Evolutionary conservation across 257 asterid species (phyloP), one percentile per base, ranked within the genome.

Genomic region (Ilex asprella): DNA sequence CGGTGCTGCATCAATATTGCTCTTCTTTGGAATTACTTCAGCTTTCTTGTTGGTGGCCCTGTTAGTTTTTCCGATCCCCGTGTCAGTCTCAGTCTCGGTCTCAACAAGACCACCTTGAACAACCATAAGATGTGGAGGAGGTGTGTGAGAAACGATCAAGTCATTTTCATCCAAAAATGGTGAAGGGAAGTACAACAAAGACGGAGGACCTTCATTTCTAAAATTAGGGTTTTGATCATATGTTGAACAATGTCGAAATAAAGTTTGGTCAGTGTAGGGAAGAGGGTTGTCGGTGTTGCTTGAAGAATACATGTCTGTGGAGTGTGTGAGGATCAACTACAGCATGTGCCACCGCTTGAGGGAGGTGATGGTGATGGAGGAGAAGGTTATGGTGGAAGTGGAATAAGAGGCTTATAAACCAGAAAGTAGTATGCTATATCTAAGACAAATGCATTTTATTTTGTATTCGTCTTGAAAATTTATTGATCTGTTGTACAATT

Each of bases 131-230:
- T 55, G 70, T 50, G 76, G 90, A 44, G 75, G 58, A 11, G 78
- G 30, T 12, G 70, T 78, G 59, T 75, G 80, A 74, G 66, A 65
- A 59, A 82, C 58, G 31, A 83, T 82, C 47, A 74, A 60, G 29
- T 82, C 83, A n/a, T 67, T 73, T 10, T 82, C 82, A 49, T 82
- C 87, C 43, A 82, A 60, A 56, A 82, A 76, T 7, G 85, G 85
- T 2, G 79, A 78, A 43, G 83, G 78, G 52, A 77, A 78, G 75
- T 63, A 66, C 63, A 62, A 52, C 67, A 77, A 63, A 16, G 65
- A 68, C 2, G 71, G 72, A 54, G 64, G 62, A 52, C 68, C 64
- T 3, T 75, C 70, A 59, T 44, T 66, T 54, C 61, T 47, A 66
- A 74, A 55, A 64, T 30, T 59, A 62, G 78, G 73, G 77, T 71